A percentile compares a stretch with the other conserved stretches of the same genome.
Evolutionary conservation across 495 filamentous ascomycete genomes (phyloP).

Genomic region (Talaromyces stipitatus): DNA sequence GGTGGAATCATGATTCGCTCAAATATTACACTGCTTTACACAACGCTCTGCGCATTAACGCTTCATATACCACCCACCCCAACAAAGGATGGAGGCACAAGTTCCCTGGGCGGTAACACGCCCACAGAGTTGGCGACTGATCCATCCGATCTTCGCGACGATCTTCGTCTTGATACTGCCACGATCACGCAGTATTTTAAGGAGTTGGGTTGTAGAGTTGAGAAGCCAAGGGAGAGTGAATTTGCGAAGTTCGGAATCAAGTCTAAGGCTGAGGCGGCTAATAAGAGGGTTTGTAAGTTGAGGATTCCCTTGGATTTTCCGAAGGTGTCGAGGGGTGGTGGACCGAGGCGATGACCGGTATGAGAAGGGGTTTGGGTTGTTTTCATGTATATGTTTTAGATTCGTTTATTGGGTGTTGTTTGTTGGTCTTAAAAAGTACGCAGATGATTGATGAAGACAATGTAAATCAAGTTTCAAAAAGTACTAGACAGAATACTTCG

Average conservation of each 20-base stretch:
- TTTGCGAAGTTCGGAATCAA: conserved; percentile 35
- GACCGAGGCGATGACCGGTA: conserved; percentile 13
- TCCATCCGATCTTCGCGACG: conserved; percentile 64
- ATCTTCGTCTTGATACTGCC: conserved; percentile 66
- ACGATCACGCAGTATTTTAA: conserved; percentile 57
- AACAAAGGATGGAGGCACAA: conserved; percentile 33
- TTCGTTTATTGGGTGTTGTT: conserved; percentile 10
- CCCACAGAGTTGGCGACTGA: conserved; percentile 76
- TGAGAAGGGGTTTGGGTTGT: neutral
- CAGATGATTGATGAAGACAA: neutral
- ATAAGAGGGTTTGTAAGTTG: conserved; percentile 59
- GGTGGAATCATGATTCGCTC: conserved; percentile 50
- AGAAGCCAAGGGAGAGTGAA: conserved; percentile 35
- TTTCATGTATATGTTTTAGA: conserved; percentile 21
- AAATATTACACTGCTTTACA: conserved; percentile 57
- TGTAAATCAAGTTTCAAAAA: neutral
- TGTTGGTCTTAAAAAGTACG: conserved; percentile 1
- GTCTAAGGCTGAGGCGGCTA: conserved; percentile 52
- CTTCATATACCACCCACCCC: conserved; percentile 42
- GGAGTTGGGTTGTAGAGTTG: conserved; percentile 66
- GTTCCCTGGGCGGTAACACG: conserved; percentile 41
- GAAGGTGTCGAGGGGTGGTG: conserved; percentile 42
- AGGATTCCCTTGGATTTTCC: conserved; percentile 80
- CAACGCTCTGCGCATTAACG: conserved; percentile 59
- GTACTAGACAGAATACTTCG: too few relatives aligned